Conservation (phyloP, 176 grass and related monocot species). For the Eleusine indica region DNA sequence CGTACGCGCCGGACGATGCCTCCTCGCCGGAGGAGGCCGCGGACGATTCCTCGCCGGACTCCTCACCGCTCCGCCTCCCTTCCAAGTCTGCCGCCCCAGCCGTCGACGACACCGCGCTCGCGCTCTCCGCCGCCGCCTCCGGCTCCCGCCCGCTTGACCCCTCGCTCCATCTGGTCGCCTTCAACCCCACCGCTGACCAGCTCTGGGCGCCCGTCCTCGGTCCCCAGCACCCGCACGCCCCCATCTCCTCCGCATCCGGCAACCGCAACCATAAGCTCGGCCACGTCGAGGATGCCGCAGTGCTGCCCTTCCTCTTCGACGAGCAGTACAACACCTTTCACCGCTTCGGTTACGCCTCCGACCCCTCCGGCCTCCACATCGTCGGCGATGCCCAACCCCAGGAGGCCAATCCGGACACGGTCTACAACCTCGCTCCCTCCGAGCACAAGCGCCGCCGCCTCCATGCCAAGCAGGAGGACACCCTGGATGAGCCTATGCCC, state of each 20-base stretch:
- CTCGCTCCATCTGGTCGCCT: slow-evolving; percentile 68
- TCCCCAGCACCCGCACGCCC: slow-evolving; percentile 74
- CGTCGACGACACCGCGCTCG: slow-evolving; percentile 87
- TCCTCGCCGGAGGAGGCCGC: slow-evolving; percentile 33
- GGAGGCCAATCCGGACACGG: slow-evolving; percentile 60
- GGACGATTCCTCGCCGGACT: slow-evolving; percentile 61
- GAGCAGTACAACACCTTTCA: slow-evolving; percentile 99
- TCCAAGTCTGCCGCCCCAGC: slow-evolving; percentile 80
- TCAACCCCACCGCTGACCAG: slow-evolving; percentile 96
- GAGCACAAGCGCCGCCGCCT: slow-evolving; percentile 97
- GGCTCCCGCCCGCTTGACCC: slow-evolving; percentile 77
- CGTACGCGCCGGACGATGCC: slow-evolving; percentile 43
- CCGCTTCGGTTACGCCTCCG: slow-evolving; percentile 82
- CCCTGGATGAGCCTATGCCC: slow-evolving; percentile 33
- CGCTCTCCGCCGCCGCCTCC: slow-evolving; percentile 60
- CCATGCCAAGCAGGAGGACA: slow-evolving; percentile 50
- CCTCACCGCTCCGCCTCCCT: slow-evolving; percentile 69
- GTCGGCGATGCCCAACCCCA: slow-evolving; percentile 63
- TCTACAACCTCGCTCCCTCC: slow-evolving; percentile 85
- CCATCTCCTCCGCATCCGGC: slow-evolving; percentile 67
- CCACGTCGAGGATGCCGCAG: slow-evolving; percentile 82
- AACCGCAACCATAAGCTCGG: slow-evolving; percentile 98
- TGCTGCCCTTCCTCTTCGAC: slow-evolving; percentile 95
- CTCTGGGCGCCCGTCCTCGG: slow-evolving; percentile 88
- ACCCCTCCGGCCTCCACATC: slow-evolving; percentile 82